These are phyloP conservation scores for Capsella rubella DNA, from an alignment of 441 rosid genomes.

Conservation along the genomic window DNA sequence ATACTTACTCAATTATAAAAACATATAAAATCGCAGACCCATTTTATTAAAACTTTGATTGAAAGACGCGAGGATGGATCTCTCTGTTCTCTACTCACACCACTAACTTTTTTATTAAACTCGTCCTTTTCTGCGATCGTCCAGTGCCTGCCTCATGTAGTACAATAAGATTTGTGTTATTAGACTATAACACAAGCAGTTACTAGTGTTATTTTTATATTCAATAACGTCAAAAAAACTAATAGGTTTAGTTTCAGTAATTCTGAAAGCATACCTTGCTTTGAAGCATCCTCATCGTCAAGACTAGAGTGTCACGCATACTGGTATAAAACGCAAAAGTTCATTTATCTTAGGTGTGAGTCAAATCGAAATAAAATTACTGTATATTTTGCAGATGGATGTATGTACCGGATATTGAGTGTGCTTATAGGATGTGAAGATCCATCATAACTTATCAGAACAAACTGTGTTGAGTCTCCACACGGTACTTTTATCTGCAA, in stretches of 20 bases:
- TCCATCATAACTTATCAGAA: slow-evolving; percentile 78
- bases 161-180: background rate
- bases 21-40: background rate
- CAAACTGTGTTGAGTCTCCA: slow-evolving; percentile 81
- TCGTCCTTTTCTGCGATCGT: slow-evolving; percentile 76
- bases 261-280: slow-evolving; percentile 68
- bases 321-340: slow-evolving; percentile 48
- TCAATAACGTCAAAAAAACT: background rate
- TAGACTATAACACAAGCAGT: too few species aligned
- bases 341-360: slow-evolving; percentile 18
- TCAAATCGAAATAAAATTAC: background rate
- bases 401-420: slow-evolving; percentile 62
- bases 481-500: slow-evolving; percentile 89
- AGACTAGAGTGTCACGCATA: slow-evolving; percentile 82
- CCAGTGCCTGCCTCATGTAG: slow-evolving; percentile 65
- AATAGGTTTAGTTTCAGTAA: slow-evolving; percentile 4
- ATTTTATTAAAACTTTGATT: slow-evolving; percentile 21
- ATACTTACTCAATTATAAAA: slow-evolving; percentile 31
- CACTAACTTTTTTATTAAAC: slow-evolving; percentile 41
- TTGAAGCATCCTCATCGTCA: slow-evolving; percentile 89
- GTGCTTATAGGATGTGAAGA: slow-evolving; percentile 80
- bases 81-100: slow-evolving; percentile 29
- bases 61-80: slow-evolving; percentile 41
- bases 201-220: background rate
- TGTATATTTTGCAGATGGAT: background rate